A percentile compares a stretch with the other conserved stretches of the same genome.
Evolutionary conservation across 78 protist genomes (phyloP).

Genomic region (Dictyostelium purpureum): DNA sequence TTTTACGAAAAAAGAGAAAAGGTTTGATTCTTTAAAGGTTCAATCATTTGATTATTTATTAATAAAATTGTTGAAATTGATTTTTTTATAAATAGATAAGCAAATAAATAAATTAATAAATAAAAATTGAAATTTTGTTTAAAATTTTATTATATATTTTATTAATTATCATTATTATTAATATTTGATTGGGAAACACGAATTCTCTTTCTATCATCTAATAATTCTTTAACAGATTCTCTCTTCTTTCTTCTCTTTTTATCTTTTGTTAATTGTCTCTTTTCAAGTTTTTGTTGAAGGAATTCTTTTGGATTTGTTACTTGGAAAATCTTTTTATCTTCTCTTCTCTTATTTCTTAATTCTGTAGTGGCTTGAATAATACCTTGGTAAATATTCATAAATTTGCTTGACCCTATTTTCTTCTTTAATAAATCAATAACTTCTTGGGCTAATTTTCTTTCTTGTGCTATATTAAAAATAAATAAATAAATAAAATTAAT

Average conservation of each 20-base stretch:
- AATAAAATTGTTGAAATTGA: not conserved
- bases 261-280: constrained; percentile 4
- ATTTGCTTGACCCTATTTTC: constrained; percentile 17
- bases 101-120: not conserved
- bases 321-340: constrained; percentile 1
- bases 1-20: no score
- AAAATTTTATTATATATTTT: not conserved
- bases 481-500: no score
- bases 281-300: constrained; percentile 30
- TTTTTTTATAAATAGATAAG: not conserved
- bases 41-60: no score
- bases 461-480: no score
- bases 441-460: constrained; percentile 31
- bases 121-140: not conserved
- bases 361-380: not conserved
- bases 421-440: constrained; percentile 37
- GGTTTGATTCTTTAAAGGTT: no score
- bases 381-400: not conserved
- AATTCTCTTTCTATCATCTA: constrained; percentile 31
- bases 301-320: constrained; percentile 40
- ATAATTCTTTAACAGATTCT: constrained; percentile 1
- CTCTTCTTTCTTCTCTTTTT: constrained; percentile 23
- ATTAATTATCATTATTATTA: not conserved
- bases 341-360: constrained; percentile 11
- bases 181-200: not conserved